Evolutionary conservation across 1,284 basidiomycete species (phyloP), one percentile per base, ranked within the genome.

Genomic region (Pascua guehoae): DNA sequence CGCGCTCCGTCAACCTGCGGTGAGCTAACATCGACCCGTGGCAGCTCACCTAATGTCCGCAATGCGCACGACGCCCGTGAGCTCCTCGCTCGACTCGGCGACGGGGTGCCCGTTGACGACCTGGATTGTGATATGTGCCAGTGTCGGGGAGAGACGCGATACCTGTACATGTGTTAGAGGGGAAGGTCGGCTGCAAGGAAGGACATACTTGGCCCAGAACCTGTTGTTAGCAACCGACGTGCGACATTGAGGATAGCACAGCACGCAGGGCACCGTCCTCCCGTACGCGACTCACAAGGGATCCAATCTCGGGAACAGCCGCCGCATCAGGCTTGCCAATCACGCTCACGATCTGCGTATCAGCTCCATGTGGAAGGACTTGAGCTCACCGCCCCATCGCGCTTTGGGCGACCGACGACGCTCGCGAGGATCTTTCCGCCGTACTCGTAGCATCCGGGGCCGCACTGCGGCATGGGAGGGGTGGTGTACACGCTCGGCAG

Each of bases 91-190:
- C 8, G 68, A 67, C 43, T 83, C 81, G 18, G 91, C 88, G 32
- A 94, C 82, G 1, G 94, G 92, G n/a, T 88, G 81, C 16, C 88
- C 89, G 70, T 96, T 91, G 37, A 97, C 91, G 12, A 94, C 87
- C 41, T 88, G 85, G 63, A 98, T 93, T 1, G 89, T 87, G 11
- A 98, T 77, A 53, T 86, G 84, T 1, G 95, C 95, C 76, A 96
- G 91, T 57, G 86, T 79, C 1, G 94, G 89, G 0, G 90, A 91
- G 36, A 98, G 81, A 12, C 94, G 86, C 8, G 89, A 89, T 24
- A 98, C 82, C 52, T 74, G 58, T n/a, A 32, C 24, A 32, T 32
- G n/a, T 18, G 53, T 53, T 45, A 47, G 50, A 48, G 84, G 86
- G 86, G 66, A 41, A 51, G 57, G 41, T 43, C 50, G 53, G 52